Evolutionary conservation across 306 rosid genomes (phyloP), one percentile per base, ranked within the genome.

Genomic region (Vicia faba): DNA sequence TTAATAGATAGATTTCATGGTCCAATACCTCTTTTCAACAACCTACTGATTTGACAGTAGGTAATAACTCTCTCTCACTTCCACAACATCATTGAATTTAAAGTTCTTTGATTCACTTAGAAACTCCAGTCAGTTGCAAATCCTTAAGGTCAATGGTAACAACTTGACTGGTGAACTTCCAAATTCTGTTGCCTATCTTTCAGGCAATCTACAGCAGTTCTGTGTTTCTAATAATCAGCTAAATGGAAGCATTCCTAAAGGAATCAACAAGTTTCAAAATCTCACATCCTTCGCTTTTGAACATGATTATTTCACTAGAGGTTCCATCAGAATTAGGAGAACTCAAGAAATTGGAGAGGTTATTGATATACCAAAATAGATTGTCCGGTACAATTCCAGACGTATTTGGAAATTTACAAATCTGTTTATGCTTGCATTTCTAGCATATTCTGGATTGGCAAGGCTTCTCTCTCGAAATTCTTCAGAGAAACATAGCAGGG

Each of bases 391-490:
- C 75, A 51, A 72, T 82, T 69, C 83, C 83, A 1, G 77, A 82
- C 11, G 50, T 75, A 3, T 82, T 82, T 72, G 79, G 86, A 82
- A 82, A 63, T 41, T 79, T 3, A 50, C 86, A 8, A 63, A 41
- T 51, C 28, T 79, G 1, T 43, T n/a, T 13, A 79, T 79, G 79
- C 63, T 61, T 11, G 83, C 79, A 29, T 83, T 75, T 78, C 71
- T 82, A 1, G 83, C 60, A 26, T 81, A 82, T 65, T 82, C 79
- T 71, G 83, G 86, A 59, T 76, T 79, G 39, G 83, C 83, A 3
- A 79, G 77, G 72, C 14, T 82, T 64, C 64, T 78, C 18, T 50
- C 70, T 36, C 79, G 51, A 55, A 64, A 58, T 68, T 4, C 76
- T 31, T 18, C 57, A n/a, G 59, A 75, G 8, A 68, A 38, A 13